phyloP scores from a whole-genome alignment of 352 stramenopile genomes.

The Thalassiosira sp. region DNA sequence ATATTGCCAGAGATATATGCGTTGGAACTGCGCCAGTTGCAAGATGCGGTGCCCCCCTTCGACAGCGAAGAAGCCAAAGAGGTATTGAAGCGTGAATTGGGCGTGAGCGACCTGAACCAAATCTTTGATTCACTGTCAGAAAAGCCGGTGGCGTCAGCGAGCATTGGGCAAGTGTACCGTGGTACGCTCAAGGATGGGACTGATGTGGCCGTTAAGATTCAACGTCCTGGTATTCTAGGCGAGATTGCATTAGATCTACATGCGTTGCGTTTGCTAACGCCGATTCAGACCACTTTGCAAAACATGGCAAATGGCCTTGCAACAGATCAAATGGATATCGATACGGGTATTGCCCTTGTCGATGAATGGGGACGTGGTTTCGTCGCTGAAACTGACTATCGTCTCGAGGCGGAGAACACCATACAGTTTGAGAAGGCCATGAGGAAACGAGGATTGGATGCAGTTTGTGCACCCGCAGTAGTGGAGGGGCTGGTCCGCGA shows the following conservation, averaged over 20 bases:
- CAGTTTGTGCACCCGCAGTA: conserved; percentile 71
- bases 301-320: conserved; percentile 59
- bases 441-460: conserved; percentile 59
- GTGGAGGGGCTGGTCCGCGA: conserved; percentile 51
- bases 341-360: conserved; percentile 56
- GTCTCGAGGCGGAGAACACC: conserved; percentile 75
- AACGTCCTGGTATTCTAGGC: conserved; percentile 75
- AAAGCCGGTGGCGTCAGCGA: conserved; percentile 66
- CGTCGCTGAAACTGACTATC: conserved; percentile 79
- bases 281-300: conserved; percentile 64
- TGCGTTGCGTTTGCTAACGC: conserved; percentile 66
- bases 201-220: conserved; percentile 83
- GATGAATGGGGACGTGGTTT: conserved; percentile 82
- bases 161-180: conserved; percentile 78
- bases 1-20: conserved; percentile 76
- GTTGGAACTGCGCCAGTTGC: conserved; percentile 73
- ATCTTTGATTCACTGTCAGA: conserved; percentile 47
- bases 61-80: conserved; percentile 35
- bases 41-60: conserved; percentile 81
- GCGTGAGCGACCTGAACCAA: conserved; percentile 36
- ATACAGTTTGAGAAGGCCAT: conserved; percentile 72
- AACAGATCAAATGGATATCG: conserved; percentile 72
- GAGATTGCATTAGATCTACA: conserved; percentile 84
- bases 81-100: conserved; percentile 49
- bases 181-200: conserved; percentile 51